Evolutionary conservation across 495 filamentous ascomycete species (phyloP), one percentile per base, ranked within the genome.

Genomic region (Bombardia bombarda): DNA sequence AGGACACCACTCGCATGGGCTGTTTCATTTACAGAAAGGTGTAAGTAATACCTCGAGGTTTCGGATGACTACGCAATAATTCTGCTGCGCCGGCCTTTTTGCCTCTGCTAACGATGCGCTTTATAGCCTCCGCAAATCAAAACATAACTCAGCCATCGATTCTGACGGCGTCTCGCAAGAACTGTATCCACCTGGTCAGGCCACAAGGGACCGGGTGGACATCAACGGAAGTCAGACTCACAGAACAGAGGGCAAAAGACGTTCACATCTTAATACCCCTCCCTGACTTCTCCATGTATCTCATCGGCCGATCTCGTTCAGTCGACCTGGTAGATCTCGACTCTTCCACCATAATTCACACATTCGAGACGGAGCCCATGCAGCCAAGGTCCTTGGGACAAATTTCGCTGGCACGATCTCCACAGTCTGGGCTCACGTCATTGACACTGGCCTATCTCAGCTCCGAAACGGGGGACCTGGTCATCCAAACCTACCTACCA

Each of bases 401-500:
- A 8, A 72, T 74, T 40, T 65, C 71, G 43, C 63, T 67, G 0
- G 50, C 61, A 10, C 70, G 69, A 1, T 50, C 69, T 32, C 62
- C 62, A 38, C 70, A 69, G 9, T 50, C 68, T 4, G 65, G 69
- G 7, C 56, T 82, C 1, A 59, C 65, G 23, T 74, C 68, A 12
- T 62, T 81, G 30, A 72, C 72, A 0, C 51, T 82, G 17, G 65
- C 67, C n/a, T 82, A 82, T 47, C 60, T 56, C 18, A 67, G 68
- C 47, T 49, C 59, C 2, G 73, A 77, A 28, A 73, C 67, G 1
- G 70, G 66, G 13, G 69, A 75, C 28, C 68, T 75, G 22, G 63
- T 79, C 26, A 59, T 80, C 38, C 74, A 79, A 28, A 74, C 69
- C 0, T 80, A 77, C 47, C 55, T 67, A n/a, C 72, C 75, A 0